These are phyloP conservation scores for Ceratobasidium sp. DNA, from an alignment of 1,284 basidiomycete species.

Conservation along the genomic window DNA sequence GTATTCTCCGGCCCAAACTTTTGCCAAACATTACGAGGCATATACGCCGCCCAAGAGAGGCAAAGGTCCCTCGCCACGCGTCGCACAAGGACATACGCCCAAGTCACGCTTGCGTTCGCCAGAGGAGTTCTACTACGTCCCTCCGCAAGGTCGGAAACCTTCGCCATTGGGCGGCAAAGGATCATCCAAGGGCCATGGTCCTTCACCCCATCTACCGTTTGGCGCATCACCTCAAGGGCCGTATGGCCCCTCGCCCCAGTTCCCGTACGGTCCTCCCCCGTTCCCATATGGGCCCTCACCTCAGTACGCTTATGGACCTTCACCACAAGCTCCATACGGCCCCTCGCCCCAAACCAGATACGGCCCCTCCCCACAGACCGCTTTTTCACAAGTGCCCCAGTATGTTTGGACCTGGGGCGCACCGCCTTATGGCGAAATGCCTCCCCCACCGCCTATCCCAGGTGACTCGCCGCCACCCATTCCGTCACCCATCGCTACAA, in stretches of 20 bases:
- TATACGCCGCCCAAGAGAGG: not conserved
- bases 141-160: not conserved
- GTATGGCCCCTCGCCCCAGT: not conserved
- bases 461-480: constrained; percentile 31
- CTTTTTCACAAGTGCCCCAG: constrained; percentile 6
- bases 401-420: constrained; percentile 13
- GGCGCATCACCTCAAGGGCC: not conserved
- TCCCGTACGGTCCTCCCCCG: not conserved
- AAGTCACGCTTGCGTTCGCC: no score
- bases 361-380: constrained; percentile 1
- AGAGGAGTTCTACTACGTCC: no score
- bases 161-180: not conserved
- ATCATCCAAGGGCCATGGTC: constrained; percentile 4
- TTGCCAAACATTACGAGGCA: constrained; percentile 22
- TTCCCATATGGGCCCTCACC: not conserved
- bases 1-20: constrained; percentile 9
- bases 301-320: not conserved
- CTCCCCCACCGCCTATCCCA: not conserved
- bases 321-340: not conserved
- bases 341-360: constrained; percentile 23
- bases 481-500: constrained; percentile 32
- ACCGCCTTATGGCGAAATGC: not conserved
- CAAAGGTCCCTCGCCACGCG: not conserved
- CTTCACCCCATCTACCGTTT: not conserved
- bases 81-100: no score